Conservation (phyloP, 768 basidiomycete species). For the Sutorius australiensis region DNA sequence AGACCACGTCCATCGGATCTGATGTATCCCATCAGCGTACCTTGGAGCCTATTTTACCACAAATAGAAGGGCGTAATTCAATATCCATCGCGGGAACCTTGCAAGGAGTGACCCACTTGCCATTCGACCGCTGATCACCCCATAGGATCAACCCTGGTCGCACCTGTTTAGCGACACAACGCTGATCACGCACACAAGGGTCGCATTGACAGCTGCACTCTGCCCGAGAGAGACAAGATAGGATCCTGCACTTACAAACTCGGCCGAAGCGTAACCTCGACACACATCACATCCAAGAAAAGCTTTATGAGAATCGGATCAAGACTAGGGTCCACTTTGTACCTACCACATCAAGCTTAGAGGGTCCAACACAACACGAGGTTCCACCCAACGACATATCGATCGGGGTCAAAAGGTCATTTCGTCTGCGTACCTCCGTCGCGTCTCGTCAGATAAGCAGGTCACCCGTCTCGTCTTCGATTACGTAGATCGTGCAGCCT, state of each 20-base stretch:
- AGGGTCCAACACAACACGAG: not conserved
- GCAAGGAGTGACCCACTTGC: not conserved
- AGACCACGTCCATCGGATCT: conserved; percentile 6
- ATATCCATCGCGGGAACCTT: not conserved
- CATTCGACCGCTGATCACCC: conserved; percentile 8
- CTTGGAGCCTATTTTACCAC: not conserved
- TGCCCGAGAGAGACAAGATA: not conserved
- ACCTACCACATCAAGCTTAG: conserved; percentile 2
- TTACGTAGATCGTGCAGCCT: conserved; percentile 12
- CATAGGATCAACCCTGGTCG: not conserved
- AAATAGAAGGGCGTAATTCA: not conserved
- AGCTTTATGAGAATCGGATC: conserved; percentile 9
- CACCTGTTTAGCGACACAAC: not conserved
- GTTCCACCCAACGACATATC: not conserved
- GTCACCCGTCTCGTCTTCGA: conserved; percentile 7
- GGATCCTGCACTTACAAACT: not conserved
- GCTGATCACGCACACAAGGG: conserved; percentile 6
- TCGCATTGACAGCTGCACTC: conserved; percentile 5
- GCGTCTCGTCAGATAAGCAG: conserved; percentile 1
- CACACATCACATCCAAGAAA: not conserved
- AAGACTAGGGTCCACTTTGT: not conserved
- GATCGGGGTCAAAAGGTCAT: too few relatives aligned
- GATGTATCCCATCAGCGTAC: not conserved
- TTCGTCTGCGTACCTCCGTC: too few relatives aligned
- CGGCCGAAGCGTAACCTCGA: not conserved